Evolutionary conservation across 768 basidiomycete species (phyloP).

Genomic region (Pseudohyphozyma bogoriensis): DNA sequence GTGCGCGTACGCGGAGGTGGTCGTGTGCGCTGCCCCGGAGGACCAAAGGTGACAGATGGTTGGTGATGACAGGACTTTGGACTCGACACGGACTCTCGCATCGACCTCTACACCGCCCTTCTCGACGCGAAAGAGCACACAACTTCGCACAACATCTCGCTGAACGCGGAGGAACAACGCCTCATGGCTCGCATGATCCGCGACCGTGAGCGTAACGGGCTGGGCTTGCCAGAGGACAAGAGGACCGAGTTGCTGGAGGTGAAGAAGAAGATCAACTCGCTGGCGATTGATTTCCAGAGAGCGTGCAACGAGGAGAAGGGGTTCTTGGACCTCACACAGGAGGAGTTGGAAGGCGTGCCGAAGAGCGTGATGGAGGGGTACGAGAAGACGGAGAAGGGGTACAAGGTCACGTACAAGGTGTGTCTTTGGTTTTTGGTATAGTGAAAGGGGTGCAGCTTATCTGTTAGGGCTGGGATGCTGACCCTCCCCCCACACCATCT

Average conservation of each 20-base stretch:
- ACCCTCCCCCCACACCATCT: too few relatives aligned
- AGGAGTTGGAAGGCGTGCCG: conserved; percentile 72
- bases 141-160: conserved; percentile 49
- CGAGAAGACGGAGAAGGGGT: conserved; percentile 46
- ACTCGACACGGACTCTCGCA: conserved; percentile 44
- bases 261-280: conserved; percentile 67
- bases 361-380: conserved; percentile 53
- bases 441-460: too few relatives aligned
- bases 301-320: conserved; percentile 84
- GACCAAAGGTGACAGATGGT: neutral
- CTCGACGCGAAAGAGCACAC: conserved; percentile 64
- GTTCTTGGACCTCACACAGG: conserved; percentile 31
- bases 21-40: conserved; percentile 53
- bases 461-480: too few relatives aligned
- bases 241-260: conserved; percentile 47
- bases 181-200: conserved; percentile 73
- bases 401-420: conserved; percentile 69
- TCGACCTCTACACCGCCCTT: conserved; percentile 62
- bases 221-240: conserved; percentile 58
- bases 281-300: conserved; percentile 74
- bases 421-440: too few relatives aligned
- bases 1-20: conserved; percentile 48
- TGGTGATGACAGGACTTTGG: conserved; percentile 7
- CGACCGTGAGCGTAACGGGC: conserved; percentile 69
- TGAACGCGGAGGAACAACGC: conserved; percentile 58